phyloP scores from a whole-genome alignment of 768 basidiomycete species.

The Cyclocybe cylindracea region DNA sequence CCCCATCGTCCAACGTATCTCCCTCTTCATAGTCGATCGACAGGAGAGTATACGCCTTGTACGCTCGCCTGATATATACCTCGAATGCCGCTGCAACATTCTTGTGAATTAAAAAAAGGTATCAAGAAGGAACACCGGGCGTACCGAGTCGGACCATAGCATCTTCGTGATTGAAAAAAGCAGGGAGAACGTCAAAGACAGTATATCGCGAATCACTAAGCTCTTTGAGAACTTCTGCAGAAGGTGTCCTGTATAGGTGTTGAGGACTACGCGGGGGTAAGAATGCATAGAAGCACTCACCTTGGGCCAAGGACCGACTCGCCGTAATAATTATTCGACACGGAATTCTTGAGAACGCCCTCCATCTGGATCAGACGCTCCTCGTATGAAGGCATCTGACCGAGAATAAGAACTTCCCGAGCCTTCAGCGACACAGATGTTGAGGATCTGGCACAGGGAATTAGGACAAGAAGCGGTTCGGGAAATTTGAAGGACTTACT shows the following conservation, averaged over 20 bases:
- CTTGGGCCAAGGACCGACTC: conserved; percentile 68
- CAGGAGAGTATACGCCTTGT: conserved; percentile 89
- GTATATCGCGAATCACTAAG: conserved; percentile 95
- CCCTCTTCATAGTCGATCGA: conserved; percentile 96
- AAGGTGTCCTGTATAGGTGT: conserved; percentile 62
- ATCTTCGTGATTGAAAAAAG: conserved; percentile 91
- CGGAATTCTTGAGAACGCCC: conserved; percentile 84
- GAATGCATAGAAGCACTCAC: conserved; percentile 32
- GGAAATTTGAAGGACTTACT: conserved; percentile 47
- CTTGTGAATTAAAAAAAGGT: not conserved
- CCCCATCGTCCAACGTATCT: conserved; percentile 80
- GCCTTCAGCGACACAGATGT: conserved; percentile 91
- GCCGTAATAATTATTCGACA: conserved; percentile 87
- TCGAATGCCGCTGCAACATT: conserved; percentile 78
- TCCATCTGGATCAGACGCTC: conserved; percentile 96
- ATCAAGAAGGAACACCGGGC: conserved; percentile 21
- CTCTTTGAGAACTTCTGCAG: conserved; percentile 85
- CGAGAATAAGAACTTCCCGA: conserved; percentile 93
- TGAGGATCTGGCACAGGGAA: conserved; percentile 62
- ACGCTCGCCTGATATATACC: conserved; percentile 94
- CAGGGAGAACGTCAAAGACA: conserved; percentile 94
- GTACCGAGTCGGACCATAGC: conserved; percentile 80
- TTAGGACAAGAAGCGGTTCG: not conserved
- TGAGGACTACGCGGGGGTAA: conserved; percentile 6
- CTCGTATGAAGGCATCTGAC: conserved; percentile 96